A percentile compares a stretch with the other conserved stretches of the same genome.
These are phyloP conservation scores for Lonicera japonica DNA, from an alignment of 129 eudicot species.

Conservation along the genomic window DNA sequence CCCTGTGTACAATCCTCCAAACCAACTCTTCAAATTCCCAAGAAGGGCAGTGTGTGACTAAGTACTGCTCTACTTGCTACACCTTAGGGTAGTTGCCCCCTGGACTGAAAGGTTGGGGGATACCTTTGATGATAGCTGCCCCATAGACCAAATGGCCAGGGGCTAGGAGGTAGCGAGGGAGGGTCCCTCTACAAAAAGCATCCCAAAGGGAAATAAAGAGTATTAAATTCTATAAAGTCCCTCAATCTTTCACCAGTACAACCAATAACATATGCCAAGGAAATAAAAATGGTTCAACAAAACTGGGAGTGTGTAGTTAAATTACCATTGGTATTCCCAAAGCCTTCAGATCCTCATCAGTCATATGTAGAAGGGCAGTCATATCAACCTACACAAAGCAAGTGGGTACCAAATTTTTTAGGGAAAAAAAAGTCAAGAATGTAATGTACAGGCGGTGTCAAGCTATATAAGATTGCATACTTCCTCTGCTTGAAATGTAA, in stretches of 20 bases:
- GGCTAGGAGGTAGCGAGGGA: too few species aligned
- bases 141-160: too few species aligned
- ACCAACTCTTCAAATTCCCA: too few species aligned
- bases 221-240: neutral
- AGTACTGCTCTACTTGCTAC: too few species aligned
- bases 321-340: conserved; percentile 93
- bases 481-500: conserved; percentile 92
- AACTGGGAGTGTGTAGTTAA: neutral
- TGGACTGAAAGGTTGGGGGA: too few species aligned
- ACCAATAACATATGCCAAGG: neutral
- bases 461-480: conserved; percentile 33
- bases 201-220: neutral
- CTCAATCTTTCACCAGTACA: too few species aligned
- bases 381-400: conserved; percentile 68
- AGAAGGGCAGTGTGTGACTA: too few species aligned
- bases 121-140: too few species aligned
- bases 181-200: too few species aligned
- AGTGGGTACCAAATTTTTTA: neutral
- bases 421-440: neutral
- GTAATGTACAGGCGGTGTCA: neutral
- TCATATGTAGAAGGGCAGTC: conserved; percentile 89
- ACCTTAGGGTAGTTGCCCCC: too few species aligned
- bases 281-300: neutral
- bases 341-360: conserved; percentile 87
- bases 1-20: too few species aligned